These are phyloP conservation scores for Leccinum olivaceopallidum DNA, from an alignment of 768 basidiomycete genomes.

Conservation along the genomic window DNA sequence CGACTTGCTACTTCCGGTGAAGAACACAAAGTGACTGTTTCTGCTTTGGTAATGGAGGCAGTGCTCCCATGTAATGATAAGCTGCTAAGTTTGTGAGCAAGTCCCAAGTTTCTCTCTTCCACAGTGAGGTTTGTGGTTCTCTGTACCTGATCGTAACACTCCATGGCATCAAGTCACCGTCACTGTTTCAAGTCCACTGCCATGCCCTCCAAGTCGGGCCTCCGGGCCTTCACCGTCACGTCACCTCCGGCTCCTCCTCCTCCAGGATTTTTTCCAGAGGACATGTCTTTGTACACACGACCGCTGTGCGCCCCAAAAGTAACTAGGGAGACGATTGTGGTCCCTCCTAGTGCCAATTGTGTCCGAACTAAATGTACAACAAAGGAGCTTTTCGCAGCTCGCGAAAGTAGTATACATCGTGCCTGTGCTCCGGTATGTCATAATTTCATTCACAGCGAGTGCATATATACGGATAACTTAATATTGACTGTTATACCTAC, in stretches of 20 bases:
- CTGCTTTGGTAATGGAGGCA: too few species aligned
- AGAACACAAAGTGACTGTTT: too few species aligned
- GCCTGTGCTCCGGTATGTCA: background rate
- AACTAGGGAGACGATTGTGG: background rate
- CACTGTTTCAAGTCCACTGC: too few species aligned
- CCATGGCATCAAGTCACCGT: too few species aligned
- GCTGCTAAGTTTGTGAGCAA: too few species aligned
- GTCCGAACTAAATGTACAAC: background rate
- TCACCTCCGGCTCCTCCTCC: background rate
- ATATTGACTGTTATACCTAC: background rate
- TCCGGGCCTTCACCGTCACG: too few species aligned
- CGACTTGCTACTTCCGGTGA: too few species aligned
- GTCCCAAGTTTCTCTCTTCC: too few species aligned
- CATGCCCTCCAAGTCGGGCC: too few species aligned
- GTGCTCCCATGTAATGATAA: too few species aligned
- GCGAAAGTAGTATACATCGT: background rate
- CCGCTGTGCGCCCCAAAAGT: background rate
- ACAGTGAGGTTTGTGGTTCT: too few species aligned
- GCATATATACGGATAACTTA: background rate
- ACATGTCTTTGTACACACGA: background rate
- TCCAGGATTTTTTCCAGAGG: background rate
- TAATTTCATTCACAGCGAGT: background rate
- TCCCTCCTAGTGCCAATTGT: background rate
- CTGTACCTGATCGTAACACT: too few species aligned
- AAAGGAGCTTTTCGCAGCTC: background rate